Percentiles rank a stretch among this genome's conserved stretches.
Conservation (phyloP, 176 grass and related monocot species). For the Phyllostachys edulis region DNA sequence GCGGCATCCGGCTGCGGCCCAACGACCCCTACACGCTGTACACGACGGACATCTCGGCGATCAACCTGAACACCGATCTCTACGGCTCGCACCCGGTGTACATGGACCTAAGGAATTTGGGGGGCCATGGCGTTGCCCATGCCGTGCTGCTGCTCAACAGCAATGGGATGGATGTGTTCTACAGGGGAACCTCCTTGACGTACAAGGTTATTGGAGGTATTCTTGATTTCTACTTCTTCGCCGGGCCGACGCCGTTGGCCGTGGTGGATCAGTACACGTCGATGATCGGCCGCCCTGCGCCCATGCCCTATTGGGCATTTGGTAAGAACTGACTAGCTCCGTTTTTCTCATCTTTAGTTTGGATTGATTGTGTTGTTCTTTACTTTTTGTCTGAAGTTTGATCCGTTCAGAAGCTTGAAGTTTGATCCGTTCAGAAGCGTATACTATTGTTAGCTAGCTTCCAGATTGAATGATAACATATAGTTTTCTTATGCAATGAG, state of each 20-base stretch:
- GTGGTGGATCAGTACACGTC: slow-evolving; percentile 85
- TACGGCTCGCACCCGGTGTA: slow-evolving; percentile 94
- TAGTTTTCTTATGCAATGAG: neutral
- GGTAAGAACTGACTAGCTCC: slow-evolving; percentile 38
- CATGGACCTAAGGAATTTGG: slow-evolving; percentile 67
- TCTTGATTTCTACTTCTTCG: slow-evolving; percentile 92
- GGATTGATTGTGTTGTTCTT: neutral
- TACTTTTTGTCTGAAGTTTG: neutral
- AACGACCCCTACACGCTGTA: slow-evolving; percentile 88
- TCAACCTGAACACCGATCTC: slow-evolving; percentile 87
- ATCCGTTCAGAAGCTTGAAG: neutral
- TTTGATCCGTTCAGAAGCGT: no score
- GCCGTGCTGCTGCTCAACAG: slow-evolving; percentile 89
- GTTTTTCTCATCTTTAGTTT: neutral
- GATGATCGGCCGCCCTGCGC: slow-evolving; percentile 72
- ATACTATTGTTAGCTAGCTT: neutral
- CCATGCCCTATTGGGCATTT: slow-evolving; percentile 93
- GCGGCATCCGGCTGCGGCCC: slow-evolving; percentile 66
- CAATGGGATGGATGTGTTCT: slow-evolving; percentile 93
- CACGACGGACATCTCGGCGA: slow-evolving; percentile 78
- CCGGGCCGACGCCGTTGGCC: slow-evolving; percentile 65
- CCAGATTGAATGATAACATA: neutral
- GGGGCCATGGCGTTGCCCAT: slow-evolving; percentile 58
- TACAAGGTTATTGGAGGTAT: slow-evolving; percentile 92
- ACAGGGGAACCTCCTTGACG: slow-evolving; percentile 64